Percentiles rank a stretch among this genome's conserved stretches.
phyloP scores from a whole-genome alignment of 495 filamentous ascomycete genomes.

The Lepidopterella palustris region DNA sequence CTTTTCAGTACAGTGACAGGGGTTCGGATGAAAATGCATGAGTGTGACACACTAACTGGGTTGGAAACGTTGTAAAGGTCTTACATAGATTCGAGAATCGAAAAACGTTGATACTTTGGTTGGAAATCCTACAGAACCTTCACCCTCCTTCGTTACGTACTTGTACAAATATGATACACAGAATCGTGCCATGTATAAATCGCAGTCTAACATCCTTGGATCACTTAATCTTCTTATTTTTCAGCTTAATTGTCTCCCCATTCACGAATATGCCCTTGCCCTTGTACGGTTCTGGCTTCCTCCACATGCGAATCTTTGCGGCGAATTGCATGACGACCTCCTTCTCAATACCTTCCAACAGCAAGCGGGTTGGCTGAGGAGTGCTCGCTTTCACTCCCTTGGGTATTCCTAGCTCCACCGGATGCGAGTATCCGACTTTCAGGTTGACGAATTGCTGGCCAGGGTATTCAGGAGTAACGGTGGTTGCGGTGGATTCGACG shows the following conservation, averaged over 20 bases:
- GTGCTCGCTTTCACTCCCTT: conserved; percentile 77
- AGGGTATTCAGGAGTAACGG: conserved; percentile 57
- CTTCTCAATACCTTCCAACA: conserved; percentile 82
- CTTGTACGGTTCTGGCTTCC: conserved; percentile 94
- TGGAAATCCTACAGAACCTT: too few relatives aligned
- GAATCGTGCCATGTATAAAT: not conserved
- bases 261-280: conserved; percentile 98
- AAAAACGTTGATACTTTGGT: too few relatives aligned
- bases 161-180: conserved; percentile 9
- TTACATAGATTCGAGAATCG: too few relatives aligned
- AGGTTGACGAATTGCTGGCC: conserved; percentile 83
- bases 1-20: too few relatives aligned
- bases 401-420: conserved; percentile 81
- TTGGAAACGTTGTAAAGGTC: too few relatives aligned
- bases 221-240: conserved; percentile 98
- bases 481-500: conserved; percentile 69
- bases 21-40: too few relatives aligned
- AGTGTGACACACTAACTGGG: too few relatives aligned
- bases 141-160: too few relatives aligned
- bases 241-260: conserved; percentile 93
- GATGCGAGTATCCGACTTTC: conserved; percentile 94
- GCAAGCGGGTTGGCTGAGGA: conserved; percentile 87
- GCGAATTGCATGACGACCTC: conserved; percentile 83
- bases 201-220: not conserved
- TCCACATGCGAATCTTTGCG: conserved; percentile 79